Evolutionary conservation across 2,329 filamentous ascomycete genomes (phyloP), one percentile per base, ranked within the genome.

Genomic region (Clarireedia paspali): DNA sequence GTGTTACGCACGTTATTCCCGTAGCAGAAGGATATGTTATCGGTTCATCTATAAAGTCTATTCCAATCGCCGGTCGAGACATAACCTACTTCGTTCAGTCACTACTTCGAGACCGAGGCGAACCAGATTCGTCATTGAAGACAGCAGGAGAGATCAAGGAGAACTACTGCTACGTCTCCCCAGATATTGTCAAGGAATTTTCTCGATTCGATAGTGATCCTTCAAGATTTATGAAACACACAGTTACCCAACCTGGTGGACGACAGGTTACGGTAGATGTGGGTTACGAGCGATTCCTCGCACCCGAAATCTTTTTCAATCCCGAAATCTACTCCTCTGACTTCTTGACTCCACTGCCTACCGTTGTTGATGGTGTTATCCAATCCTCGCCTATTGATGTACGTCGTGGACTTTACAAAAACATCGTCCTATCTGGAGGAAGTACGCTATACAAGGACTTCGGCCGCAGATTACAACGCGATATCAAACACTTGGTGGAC

Each of bases 251-350:
- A 58, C 87, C 91, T 26, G 92, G 91, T 65, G 94, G 94, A 60
- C 87, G 88, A 64, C 85, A 88, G 65, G 85, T 92, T 23, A 82
- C 78, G 1, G 90, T 99, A 47, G 95, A 99, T 67, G 89, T 99
- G 53, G 94, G 94, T 53, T 99, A 97, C 75, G 94, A 99, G 73
- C 88, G 94, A 36, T 99, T 99, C 80, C 80, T 99, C 58, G 94
- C 94, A 2, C 95, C 95, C 24, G 94, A 99, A 73, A 99, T 99
- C 70, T 99, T 99, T 76, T 99, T 99, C 83, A 99, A 99, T 75
- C 94, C 94, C 30, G 94, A 99, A 76, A 99, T 99, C 68, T 97
- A 97, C 80, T 96, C 90, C 60, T 97, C 92, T 63, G 94, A 99
- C 71, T 99, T 99, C 78, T 77, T 99, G 63, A 99, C 94, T 12